A percentile compares a stretch with the other conserved stretches of the same genome.
These are phyloP conservation scores for Yarrowia sp. DNA, from an alignment of 805 yeast species.

Conservation along the genomic window DNA sequence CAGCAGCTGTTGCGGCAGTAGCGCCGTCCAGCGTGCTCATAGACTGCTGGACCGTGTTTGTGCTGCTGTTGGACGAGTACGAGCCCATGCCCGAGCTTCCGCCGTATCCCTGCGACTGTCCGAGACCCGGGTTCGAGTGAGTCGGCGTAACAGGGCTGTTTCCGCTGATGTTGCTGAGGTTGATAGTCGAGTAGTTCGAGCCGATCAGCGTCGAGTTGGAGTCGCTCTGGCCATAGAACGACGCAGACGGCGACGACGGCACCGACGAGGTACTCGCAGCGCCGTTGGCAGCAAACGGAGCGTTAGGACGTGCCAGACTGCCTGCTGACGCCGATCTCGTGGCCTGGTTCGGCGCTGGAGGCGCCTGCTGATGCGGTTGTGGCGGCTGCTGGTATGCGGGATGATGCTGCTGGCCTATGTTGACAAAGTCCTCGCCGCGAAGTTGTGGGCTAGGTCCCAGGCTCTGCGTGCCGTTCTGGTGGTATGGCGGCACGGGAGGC, in stretches of 20 bases:
- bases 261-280: not conserved
- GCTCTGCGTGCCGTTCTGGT: conserved; percentile 2
- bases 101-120: not conserved
- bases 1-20: conserved; percentile 25
- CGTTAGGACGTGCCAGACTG: not conserved
- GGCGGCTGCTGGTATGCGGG: not conserved
- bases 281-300: not conserved
- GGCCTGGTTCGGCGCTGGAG: not conserved
- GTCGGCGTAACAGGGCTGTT: not conserved
- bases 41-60: not conserved
- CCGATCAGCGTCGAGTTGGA: conserved; percentile 2
- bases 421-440: not conserved
- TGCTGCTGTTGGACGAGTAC: not conserved
- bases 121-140: conserved; percentile 6
- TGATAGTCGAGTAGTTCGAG: conserved; percentile 10
- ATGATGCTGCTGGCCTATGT: not conserved
- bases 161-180: conserved; percentile 6
- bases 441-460: conserved; percentile 15
- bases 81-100: not conserved
- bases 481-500: not conserved
- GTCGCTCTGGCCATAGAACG: conserved; percentile 17
- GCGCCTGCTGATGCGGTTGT: not conserved
- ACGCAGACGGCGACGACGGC: conserved; percentile 2
- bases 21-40: conserved; percentile 6
- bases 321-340: conserved; percentile 1